Evolutionary conservation across 176 grass and related monocot species (phyloP).

Genomic region (Oryza coarctata): DNA sequence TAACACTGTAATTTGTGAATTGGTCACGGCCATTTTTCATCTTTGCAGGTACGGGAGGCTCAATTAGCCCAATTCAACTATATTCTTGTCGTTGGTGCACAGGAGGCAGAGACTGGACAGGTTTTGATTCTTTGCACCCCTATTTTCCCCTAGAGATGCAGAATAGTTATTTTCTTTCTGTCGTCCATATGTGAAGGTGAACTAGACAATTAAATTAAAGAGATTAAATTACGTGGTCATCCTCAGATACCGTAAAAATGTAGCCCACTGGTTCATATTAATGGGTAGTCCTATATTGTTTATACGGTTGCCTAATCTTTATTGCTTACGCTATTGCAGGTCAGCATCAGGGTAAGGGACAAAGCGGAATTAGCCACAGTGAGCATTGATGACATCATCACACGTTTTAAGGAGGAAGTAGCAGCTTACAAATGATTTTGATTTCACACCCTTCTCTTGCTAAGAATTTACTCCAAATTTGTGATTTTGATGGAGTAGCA

Average conservation of each 20-base stretch:
- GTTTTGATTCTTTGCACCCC: conserved; percentile 26
- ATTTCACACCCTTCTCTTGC: background rate
- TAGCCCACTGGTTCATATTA: background rate
- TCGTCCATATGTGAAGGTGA: background rate
- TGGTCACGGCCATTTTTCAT: conserved; percentile 16
- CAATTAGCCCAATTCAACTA: conserved; percentile 93
- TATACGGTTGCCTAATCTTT: background rate
- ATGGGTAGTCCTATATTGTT: background rate
- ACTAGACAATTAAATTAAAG: background rate
- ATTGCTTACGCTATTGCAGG: conserved; percentile 42
- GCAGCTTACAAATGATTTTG: conserved; percentile 56
- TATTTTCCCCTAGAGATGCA: background rate
- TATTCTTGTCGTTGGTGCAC: conserved; percentile 87
- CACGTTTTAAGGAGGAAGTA: conserved; percentile 62
- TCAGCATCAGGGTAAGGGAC: conserved; percentile 79
- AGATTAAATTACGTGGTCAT: background rate
- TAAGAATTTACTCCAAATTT: background rate
- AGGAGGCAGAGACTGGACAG: conserved; percentile 78
- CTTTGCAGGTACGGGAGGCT: conserved; percentile 79
- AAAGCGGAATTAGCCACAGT: conserved; percentile 52
- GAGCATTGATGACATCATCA: conserved; percentile 54
- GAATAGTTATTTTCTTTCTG: background rate
- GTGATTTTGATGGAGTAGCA: conserved; percentile 18
- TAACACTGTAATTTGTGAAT: conserved; percentile 3
- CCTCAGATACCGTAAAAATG: background rate